Base-by-base conservation (phyloP, 352 stramenopile species). In the Globisporangium spiculum region DNA sequence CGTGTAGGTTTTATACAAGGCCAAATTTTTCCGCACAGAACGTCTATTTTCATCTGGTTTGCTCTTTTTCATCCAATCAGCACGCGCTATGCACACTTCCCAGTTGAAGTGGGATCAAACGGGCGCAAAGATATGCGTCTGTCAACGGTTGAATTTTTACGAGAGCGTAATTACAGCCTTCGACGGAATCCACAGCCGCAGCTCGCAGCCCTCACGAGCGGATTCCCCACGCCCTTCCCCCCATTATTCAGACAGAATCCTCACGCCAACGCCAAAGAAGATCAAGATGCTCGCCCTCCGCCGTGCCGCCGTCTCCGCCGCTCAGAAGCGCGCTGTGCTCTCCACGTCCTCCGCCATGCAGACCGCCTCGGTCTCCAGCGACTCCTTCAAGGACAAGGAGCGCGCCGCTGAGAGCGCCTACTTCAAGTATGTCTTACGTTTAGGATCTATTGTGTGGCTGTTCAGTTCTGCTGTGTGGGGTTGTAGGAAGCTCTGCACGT, bases 391-490 rank as follows among this genome's bases (percentile, higher is more conserved):
- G 58, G 78, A 93, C 50, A 93, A 93, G 80, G 88, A 96, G 76
- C 84, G 85, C 62, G 88, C 85, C 36, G 85, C 78, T 20, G 88
- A 96, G 67, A 71, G 70, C 48, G 76, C 80, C 59, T 96, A 78
- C 83, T 96, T 96, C 80, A 96, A 96, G 88, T 96, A 86, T 67
- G 83, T 75, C 3, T 27, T 60, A 7, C 14, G 6, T 24, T 22
- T 16, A 18, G 27, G 18, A 44, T 46, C 8, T 26, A 12, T 22
- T 38, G 16, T 38, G 6, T 9, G n/a, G 24, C 16, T 50, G 41
- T 18, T 50, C 12, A 32, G 30, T 32, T 32, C 34, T 46, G 38
- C 20, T 46, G 12, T 16, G 38, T 7, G 44, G 16, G 5, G 44
- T n/a, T n/a, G 7, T 12, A 9, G 18, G 9, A 20, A 8, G 27